Conservation (phyloP, 495 filamentous ascomycete species). For the Talaromyces trachyspermus region DNA sequence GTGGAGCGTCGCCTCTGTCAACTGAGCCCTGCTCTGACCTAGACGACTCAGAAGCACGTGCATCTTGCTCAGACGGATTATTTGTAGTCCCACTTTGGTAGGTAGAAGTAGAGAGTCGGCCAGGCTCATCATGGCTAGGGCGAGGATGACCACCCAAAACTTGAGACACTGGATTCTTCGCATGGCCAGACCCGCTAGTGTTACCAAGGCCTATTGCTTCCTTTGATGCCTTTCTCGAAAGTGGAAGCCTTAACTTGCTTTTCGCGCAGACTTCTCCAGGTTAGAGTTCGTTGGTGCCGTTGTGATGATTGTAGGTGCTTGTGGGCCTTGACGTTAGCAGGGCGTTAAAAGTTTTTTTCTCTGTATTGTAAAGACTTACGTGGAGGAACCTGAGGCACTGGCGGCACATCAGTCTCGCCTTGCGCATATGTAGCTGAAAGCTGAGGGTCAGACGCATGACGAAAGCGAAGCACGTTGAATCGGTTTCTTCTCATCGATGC, state of each 20-base stretch:
- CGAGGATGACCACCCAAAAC: slow-evolving; percentile 20
- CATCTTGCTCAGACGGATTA: slow-evolving; percentile 60
- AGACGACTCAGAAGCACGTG: slow-evolving; percentile 82
- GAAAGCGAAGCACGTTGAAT: slow-evolving; percentile 84
- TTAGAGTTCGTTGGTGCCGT: slow-evolving; percentile 78
- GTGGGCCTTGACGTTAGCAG: neutral
- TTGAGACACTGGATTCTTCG: slow-evolving; percentile 2
- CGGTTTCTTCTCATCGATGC: slow-evolving; percentile 38
- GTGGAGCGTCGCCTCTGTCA: slow-evolving; percentile 61
- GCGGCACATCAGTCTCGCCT: slow-evolving; percentile 54
- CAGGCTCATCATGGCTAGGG: slow-evolving; percentile 62
- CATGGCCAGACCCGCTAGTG: neutral
- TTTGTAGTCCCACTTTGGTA: slow-evolving; percentile 51
- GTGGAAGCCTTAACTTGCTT: slow-evolving; percentile 23
- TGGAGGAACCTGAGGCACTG: slow-evolving; percentile 64
- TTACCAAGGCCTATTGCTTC: neutral
- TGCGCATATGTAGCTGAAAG: slow-evolving; percentile 76
- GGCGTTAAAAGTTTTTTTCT: neutral
- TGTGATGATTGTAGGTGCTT: slow-evolving; percentile 86
- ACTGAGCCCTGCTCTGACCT: slow-evolving; percentile 79
- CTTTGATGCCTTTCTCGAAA: neutral
- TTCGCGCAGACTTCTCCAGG: slow-evolving; percentile 25
- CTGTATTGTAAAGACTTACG: slow-evolving; percentile 43
- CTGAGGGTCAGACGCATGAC: slow-evolving; percentile 91
- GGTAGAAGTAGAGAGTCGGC: slow-evolving; percentile 47